phyloP scores from a whole-genome alignment of 2,329 filamentous ascomycete genomes.

The Periconia digitata region DNA sequence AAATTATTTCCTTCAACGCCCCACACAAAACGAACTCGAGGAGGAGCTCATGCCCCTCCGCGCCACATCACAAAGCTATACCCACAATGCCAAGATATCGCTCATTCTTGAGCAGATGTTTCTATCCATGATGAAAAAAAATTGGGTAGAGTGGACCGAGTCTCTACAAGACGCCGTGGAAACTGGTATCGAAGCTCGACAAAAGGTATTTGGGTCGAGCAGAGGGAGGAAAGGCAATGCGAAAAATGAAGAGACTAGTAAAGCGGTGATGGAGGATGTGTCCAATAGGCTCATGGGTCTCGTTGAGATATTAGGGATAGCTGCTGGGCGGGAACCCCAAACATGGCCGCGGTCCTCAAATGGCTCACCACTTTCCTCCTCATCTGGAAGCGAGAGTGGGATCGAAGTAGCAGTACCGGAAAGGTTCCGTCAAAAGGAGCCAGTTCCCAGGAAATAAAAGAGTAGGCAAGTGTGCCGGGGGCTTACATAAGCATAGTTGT shows the following conservation, averaged over 20 bases:
- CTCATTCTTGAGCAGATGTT: slow-evolving; percentile 38
- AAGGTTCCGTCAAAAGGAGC: background rate
- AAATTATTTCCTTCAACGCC: slow-evolving; percentile 25
- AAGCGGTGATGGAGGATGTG: slow-evolving; percentile 35
- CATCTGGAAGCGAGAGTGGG: slow-evolving; percentile 20
- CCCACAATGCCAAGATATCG: slow-evolving; percentile 38
- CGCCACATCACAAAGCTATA: slow-evolving; percentile 28
- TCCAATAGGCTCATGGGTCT: slow-evolving; percentile 37
- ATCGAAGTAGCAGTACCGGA: background rate
- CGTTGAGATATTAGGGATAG: slow-evolving; percentile 36
- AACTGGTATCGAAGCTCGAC: slow-evolving; percentile 55
- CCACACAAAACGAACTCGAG: slow-evolving; percentile 34
- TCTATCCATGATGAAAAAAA: slow-evolving; percentile 29
- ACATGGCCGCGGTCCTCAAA: slow-evolving; percentile 17
- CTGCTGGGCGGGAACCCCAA: slow-evolving; percentile 13
- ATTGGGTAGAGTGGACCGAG: slow-evolving; percentile 21
- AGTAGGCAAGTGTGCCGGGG: background rate
- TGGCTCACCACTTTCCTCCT: slow-evolving; percentile 24
- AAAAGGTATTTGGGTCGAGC: slow-evolving; percentile 46
- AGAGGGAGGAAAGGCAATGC: slow-evolving; percentile 47
- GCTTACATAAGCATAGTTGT: background rate
- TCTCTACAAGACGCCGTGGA: slow-evolving; percentile 51
- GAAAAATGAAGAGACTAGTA: slow-evolving; percentile 40
- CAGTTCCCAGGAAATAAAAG: background rate
- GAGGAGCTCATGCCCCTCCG: slow-evolving; percentile 24